phyloP scores from a whole-genome alignment of 495 filamentous ascomycete genomes.

The Sphaerosporella brunnea region DNA sequence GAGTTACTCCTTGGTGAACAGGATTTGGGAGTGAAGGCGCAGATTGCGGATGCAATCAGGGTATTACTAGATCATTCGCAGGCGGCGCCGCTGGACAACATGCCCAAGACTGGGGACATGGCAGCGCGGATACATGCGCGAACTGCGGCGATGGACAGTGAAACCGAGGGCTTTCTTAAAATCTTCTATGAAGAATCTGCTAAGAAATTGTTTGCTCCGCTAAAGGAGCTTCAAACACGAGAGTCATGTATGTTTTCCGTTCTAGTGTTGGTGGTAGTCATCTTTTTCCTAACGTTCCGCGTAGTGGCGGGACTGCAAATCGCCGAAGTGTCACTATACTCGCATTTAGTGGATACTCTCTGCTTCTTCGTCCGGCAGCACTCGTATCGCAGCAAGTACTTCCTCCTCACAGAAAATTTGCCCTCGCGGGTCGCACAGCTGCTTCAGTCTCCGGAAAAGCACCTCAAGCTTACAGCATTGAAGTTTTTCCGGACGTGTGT shows the following conservation, averaged over 20 bases:
- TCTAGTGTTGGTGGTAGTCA: slow-evolving; percentile 3
- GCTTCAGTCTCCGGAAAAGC: slow-evolving; percentile 72
- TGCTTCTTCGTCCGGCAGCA: slow-evolving; percentile 90
- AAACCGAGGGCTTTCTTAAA: slow-evolving; percentile 67
- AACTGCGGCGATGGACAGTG: slow-evolving; percentile 39
- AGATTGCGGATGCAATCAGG: slow-evolving; percentile 90
- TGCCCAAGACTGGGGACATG: slow-evolving; percentile 48
- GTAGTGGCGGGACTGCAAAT: slow-evolving; percentile 47
- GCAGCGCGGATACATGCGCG: slow-evolving; percentile 40
- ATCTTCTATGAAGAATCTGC: slow-evolving; percentile 84
- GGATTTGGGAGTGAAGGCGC: slow-evolving; percentile 87
- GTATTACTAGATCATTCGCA: slow-evolving; percentile 75
- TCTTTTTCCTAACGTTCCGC: slow-evolving; percentile 12
- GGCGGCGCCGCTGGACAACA: slow-evolving; percentile 36
- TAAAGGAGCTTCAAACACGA: slow-evolving; percentile 62
- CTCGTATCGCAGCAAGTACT: slow-evolving; percentile 66
- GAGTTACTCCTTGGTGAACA: slow-evolving; percentile 79
- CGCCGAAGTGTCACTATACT: slow-evolving; percentile 71
- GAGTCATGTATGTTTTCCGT: slow-evolving; percentile 33
- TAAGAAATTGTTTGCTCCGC: slow-evolving; percentile 66
- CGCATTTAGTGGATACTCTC: slow-evolving; percentile 82
- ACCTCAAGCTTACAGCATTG: slow-evolving; percentile 76
- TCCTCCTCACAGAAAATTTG: slow-evolving; percentile 65
- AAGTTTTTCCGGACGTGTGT: slow-evolving; percentile 89
- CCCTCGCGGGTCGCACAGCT: slow-evolving; percentile 68